Percentiles rank a stretch among this genome's conserved stretches.
These are phyloP conservation scores for Didymella segeticola DNA, from an alignment of 2,329 filamentous ascomycete species.

Conservation along the genomic window DNA sequence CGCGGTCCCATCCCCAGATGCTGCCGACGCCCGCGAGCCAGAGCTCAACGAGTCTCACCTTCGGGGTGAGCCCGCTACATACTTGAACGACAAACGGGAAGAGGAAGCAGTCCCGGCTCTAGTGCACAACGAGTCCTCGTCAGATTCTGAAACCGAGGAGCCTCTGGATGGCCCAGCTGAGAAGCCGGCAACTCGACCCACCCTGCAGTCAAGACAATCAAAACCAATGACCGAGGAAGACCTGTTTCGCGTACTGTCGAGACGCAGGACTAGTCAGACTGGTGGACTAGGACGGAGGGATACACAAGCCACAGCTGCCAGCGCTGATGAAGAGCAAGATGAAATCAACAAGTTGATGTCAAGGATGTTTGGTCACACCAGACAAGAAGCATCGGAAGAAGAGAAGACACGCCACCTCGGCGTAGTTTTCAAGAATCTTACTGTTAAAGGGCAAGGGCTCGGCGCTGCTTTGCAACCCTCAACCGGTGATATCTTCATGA, in stretches of 20 bases:
- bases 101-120: conserved; percentile 23
- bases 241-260: conserved; percentile 58
- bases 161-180: conserved; percentile 27
- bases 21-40: background rate
- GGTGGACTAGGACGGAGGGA: conserved; percentile 31
- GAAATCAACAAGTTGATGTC: conserved; percentile 70
- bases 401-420: conserved; percentile 74
- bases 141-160: conserved; percentile 33
- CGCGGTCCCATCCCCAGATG: conserved; percentile 14
- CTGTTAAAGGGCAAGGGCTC: conserved; percentile 66
- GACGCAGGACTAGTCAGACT: conserved; percentile 53
- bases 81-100: conserved; percentile 13
- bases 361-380: conserved; percentile 71
- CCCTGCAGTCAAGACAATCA: conserved; percentile 28
- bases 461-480: conserved; percentile 69
- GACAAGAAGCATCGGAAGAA: conserved; percentile 71
- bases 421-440: conserved; percentile 70
- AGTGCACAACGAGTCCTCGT: conserved; percentile 16
- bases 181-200: conserved; percentile 32
- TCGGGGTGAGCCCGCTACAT: background rate
- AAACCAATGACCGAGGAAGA: conserved; percentile 58
- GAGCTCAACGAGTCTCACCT: background rate
- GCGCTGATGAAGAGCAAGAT: conserved; percentile 52
- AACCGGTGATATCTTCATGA: conserved; percentile 66
- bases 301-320: conserved; percentile 33